These are phyloP conservation scores for Davidsoniella virescens DNA, from an alignment of 2,329 filamentous ascomycete species.

Conservation along the genomic window DNA sequence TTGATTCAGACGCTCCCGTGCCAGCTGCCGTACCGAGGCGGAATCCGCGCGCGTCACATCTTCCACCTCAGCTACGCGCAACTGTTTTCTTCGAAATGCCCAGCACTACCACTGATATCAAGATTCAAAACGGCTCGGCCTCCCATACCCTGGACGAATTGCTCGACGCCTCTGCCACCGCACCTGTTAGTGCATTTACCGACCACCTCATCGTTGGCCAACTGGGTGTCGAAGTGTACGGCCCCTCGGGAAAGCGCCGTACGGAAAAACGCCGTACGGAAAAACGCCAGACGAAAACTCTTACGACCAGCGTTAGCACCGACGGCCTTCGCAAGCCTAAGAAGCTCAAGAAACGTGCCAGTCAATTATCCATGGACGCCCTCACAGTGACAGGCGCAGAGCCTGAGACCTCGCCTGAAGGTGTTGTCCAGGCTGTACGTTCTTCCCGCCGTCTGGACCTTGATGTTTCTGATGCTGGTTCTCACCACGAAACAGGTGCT, in stretches of 20 bases:
- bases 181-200: conserved; percentile 81
- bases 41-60: conserved; percentile 16
- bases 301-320: conserved; percentile 4
- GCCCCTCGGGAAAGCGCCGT: conserved; percentile 23
- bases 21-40: conserved; percentile 7
- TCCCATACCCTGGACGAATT: conserved; percentile 82
- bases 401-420: not conserved
- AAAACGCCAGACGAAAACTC: conserved; percentile 21
- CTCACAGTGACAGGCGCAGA: not conserved
- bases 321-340: conserved; percentile 9
- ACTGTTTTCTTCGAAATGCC: conserved; percentile 76
- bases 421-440: not conserved
- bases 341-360: conserved; percentile 8
- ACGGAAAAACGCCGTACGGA: conserved; percentile 24
- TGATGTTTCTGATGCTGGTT: conserved; percentile 6
- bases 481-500: conserved; percentile 7
- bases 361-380: conserved; percentile 9
- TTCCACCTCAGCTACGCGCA: conserved; percentile 78
- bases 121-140: conserved; percentile 62
- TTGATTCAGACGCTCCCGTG: not conserved
- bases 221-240: conserved; percentile 61
- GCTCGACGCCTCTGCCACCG: conserved; percentile 71
- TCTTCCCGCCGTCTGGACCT: conserved; percentile 8
- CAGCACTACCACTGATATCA: conserved; percentile 32
- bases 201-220: conserved; percentile 72